These are phyloP conservation scores for Babesia sp. DNA, from an alignment of 169 alveolate genomes.

Conservation along the genomic window DNA sequence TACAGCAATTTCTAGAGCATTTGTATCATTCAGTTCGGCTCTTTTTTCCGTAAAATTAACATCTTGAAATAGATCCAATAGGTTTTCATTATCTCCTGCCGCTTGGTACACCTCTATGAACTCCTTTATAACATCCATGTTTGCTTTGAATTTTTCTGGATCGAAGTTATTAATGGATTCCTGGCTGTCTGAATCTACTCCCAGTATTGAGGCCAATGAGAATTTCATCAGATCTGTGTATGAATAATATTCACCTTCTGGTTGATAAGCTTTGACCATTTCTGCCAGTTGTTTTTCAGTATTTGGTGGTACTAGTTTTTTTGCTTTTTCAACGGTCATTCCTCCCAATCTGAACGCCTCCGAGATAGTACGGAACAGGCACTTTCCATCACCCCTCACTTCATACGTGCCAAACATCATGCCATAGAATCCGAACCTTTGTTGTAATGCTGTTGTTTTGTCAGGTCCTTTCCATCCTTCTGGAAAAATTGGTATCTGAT, in stretches of 20 bases:
- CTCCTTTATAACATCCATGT: neutral
- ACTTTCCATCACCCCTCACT: conserved; percentile 55
- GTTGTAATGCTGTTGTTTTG: neutral
- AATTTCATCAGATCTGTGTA: conserved; percentile 27
- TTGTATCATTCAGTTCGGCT: neutral
- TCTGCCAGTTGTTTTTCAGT: neutral
- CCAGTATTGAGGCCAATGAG: neutral
- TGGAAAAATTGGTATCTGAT: conserved; percentile 9
- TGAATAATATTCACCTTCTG: neutral
- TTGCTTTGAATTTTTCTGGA: neutral
- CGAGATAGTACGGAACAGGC: conserved; percentile 33
- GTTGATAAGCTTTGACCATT: neutral
- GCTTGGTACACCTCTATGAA: neutral
- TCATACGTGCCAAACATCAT: conserved; percentile 17
- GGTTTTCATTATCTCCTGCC: neutral
- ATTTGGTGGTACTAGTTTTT: neutral
- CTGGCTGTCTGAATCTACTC: conserved; percentile 32
- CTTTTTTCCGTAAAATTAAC: neutral
- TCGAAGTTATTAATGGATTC: conserved; percentile 27
- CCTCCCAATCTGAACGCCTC: neutral
- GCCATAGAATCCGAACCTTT: conserved; percentile 43
- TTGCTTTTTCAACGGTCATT: neutral
- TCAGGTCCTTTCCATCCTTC: conserved; percentile 19
- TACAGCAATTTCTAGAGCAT: neutral
- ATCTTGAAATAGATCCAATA: neutral